Evolutionary conservation across 2,329 filamentous ascomycete species (phyloP).

Genomic region (Exophiala calicioides): DNA sequence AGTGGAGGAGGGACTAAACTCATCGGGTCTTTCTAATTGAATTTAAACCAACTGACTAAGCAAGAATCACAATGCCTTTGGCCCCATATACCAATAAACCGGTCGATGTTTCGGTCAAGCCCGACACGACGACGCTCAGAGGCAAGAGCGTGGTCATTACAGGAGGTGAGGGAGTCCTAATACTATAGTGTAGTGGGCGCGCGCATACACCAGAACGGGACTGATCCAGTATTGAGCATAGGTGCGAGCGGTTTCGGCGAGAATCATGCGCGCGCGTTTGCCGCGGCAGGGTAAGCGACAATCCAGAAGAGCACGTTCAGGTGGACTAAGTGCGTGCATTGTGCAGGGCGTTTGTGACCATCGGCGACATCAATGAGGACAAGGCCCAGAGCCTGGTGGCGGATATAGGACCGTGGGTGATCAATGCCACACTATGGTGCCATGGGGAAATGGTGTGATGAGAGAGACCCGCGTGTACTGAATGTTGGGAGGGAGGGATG

Average conservation of each 20-base stretch:
- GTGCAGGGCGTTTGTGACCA: slow-evolving; percentile 21
- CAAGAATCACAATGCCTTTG: too few relatives aligned
- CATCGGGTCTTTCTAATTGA: too few relatives aligned
- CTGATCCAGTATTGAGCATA: slow-evolving; percentile 10
- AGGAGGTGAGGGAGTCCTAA: slow-evolving; percentile 22
- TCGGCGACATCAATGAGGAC: slow-evolving; percentile 42
- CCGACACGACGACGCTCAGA: too few relatives aligned
- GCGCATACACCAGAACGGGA: not conserved
- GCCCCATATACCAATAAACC: too few relatives aligned
- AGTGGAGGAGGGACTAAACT: too few relatives aligned
- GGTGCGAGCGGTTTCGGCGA: slow-evolving; percentile 36
- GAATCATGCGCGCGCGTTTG: slow-evolving; percentile 33
- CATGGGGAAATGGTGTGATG: too few relatives aligned
- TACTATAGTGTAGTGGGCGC: not conserved
- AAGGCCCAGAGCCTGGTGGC: slow-evolving; percentile 36
- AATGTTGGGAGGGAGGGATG: too few relatives aligned
- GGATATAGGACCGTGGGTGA: slow-evolving; percentile 9
- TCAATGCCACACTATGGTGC: too few relatives aligned
- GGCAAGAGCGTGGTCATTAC: slow-evolving; percentile 37
- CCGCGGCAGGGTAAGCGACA: slow-evolving; percentile 24
- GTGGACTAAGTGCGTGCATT: not conserved
- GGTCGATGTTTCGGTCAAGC: too few relatives aligned
- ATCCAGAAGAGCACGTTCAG: not conserved
- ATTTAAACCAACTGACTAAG: too few relatives aligned
- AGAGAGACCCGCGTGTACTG: too few relatives aligned